Percentiles rank a stretch among this genome's conserved stretches.
Conservation (phyloP, 140 eudicot species). For the Anethum foeniculum region DNA sequence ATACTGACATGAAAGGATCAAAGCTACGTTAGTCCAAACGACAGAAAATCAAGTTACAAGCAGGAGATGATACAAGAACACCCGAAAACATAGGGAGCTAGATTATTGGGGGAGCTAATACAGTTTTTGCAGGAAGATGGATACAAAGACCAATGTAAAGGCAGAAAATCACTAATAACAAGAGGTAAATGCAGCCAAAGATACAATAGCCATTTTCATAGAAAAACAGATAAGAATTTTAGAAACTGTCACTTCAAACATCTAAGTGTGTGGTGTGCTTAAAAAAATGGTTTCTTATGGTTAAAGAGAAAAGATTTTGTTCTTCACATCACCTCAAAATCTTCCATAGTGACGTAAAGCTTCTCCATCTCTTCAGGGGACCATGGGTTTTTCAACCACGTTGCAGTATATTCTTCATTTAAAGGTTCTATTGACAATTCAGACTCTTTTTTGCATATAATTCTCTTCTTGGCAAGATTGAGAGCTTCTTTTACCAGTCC, state of each 20-base stretch:
- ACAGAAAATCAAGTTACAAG: no score
- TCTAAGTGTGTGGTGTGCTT: background rate
- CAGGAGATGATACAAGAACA: no score
- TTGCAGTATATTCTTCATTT: slow-evolving; percentile 31
- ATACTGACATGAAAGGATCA: no score
- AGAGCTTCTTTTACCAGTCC: slow-evolving; percentile 65
- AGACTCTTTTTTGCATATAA: slow-evolving; percentile 43
- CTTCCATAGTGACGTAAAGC: slow-evolving; percentile 63
- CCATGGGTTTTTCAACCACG: slow-evolving; percentile 72
- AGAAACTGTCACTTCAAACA: background rate
- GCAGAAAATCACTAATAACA: no score
- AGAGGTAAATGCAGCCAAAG: background rate
- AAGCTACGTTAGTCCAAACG: no score
- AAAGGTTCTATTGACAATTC: slow-evolving; percentile 33
- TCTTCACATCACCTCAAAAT: slow-evolving; percentile 66
- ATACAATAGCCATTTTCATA: background rate
- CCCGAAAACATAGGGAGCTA: no score
- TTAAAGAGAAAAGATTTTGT: background rate
- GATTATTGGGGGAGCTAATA: no score
- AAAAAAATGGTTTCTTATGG: background rate
- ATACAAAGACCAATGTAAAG: background rate
- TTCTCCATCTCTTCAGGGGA: slow-evolving; percentile 63
- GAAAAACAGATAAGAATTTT: background rate
- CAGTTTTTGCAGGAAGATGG: background rate
- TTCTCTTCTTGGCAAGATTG: slow-evolving; percentile 72